Percentiles rank a stretch among this genome's conserved stretches.
Evolutionary conservation across 495 filamentous ascomycete genomes (phyloP).

Genomic region (Lophium mytilinum): DNA sequence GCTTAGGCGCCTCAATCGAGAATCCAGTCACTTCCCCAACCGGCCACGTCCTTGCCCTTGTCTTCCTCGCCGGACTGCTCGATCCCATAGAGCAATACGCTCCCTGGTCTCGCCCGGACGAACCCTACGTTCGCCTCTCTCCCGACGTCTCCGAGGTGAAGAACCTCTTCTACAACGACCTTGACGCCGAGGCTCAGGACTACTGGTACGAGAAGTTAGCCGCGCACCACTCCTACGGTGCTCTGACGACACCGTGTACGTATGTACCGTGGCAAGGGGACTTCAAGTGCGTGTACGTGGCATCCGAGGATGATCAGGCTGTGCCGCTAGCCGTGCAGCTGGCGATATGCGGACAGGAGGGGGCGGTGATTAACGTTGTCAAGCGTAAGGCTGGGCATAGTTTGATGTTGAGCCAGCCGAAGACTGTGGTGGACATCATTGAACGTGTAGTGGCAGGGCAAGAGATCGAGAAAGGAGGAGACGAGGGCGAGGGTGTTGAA

Average conservation of each 20-base stretch:
- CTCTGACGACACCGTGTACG: background rate
- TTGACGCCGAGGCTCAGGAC: background rate
- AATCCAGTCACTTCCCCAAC: background rate
- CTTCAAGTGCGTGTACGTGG: conserved; percentile 10
- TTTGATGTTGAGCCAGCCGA: conserved; percentile 10
- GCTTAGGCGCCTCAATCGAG: too few relatives aligned
- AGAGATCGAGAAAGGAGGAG: background rate
- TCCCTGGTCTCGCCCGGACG: too few relatives aligned
- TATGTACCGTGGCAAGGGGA: conserved; percentile 19
- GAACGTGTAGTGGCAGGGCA: background rate
- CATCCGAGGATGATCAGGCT: conserved; percentile 3
- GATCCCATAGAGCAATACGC: too few relatives aligned
- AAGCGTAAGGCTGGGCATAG: conserved; percentile 4
- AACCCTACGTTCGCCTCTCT: too few relatives aligned
- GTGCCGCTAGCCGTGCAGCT: background rate
- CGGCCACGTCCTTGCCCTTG: background rate
- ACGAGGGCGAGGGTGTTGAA: background rate
- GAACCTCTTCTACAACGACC: conserved; percentile 9
- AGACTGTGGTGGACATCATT: conserved; percentile 6
- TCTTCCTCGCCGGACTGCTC: too few relatives aligned
- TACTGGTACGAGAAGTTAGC: conserved; percentile 4
- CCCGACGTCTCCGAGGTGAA: background rate
- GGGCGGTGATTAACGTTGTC: conserved; percentile 3
- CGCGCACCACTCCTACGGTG: background rate
- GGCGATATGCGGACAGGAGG: conserved; percentile 3